Conservation (phyloP, 1,284 basidiomycete species). For the Malassezia japonica region DNA sequence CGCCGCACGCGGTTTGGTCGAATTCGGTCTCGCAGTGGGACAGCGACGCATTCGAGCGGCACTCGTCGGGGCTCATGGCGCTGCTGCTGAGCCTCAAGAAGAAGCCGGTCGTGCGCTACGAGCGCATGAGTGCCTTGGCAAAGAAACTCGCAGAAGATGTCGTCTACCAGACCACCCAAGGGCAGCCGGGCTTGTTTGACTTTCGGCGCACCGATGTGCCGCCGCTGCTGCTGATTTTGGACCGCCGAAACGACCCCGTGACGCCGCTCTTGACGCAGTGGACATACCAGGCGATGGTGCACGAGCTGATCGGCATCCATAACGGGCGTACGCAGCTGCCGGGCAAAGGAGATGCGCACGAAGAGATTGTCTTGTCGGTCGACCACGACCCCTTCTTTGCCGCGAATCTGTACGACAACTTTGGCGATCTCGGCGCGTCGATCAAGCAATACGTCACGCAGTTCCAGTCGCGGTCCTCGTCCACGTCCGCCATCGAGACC, state of each 20-base stretch:
- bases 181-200: constrained; percentile 50
- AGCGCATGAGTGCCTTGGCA: constrained; percentile 82
- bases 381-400: constrained; percentile 91
- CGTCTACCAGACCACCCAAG: constrained; percentile 48
- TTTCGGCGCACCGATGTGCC: constrained; percentile 53
- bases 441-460: constrained; percentile 89
- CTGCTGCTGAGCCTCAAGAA: constrained; percentile 90
- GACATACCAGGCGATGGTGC: constrained; percentile 99
- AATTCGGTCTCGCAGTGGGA: constrained; percentile 58
- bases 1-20: constrained; percentile 57
- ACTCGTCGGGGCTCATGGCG: constrained; percentile 73
- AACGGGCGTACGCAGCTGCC: constrained; percentile 61
- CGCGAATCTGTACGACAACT: constrained; percentile 80
- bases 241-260: constrained; percentile 91
- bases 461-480: constrained; percentile 69
- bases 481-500: constrained; percentile 79
- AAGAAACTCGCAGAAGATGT: constrained; percentile 79
- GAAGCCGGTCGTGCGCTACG: constrained; percentile 85
- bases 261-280: constrained; percentile 95
- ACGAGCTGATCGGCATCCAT: constrained; percentile 84
- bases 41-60: constrained; percentile 63
- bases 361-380: constrained; percentile 90
- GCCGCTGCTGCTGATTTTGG: constrained; percentile 56
- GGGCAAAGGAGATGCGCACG: constrained; percentile 14
- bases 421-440: constrained; percentile 88